Percentiles rank a stretch among this genome's conserved stretches.
Conservation (phyloP, 495 filamentous ascomycete species). For the Penicillium angulare region DNA sequence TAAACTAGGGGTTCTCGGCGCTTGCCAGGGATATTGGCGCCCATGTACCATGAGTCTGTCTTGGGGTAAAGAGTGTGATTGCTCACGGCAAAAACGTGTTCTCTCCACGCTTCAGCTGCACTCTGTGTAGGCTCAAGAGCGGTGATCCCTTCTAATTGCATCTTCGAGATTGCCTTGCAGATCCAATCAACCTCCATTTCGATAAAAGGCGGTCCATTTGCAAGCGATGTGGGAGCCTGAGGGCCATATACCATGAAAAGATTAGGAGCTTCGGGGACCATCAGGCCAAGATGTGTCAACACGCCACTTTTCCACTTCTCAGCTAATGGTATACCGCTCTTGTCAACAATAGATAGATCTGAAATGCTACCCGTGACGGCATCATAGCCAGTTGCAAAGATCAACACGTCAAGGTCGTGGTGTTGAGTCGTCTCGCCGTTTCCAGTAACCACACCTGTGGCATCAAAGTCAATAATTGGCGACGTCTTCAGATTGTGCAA, state of each 20-base stretch:
- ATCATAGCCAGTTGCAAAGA: slow-evolving; percentile 56
- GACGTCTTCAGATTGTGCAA: slow-evolving; percentile 47
- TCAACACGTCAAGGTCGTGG: slow-evolving; percentile 48
- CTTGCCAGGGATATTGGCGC: slow-evolving; percentile 46
- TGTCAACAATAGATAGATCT: slow-evolving; percentile 42
- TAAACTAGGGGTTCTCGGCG: slow-evolving; percentile 37
- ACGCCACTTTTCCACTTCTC: slow-evolving; percentile 50
- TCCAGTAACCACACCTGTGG: slow-evolving; percentile 40
- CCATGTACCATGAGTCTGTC: slow-evolving; percentile 45
- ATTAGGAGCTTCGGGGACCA: slow-evolving; percentile 49
- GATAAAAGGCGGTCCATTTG: slow-evolving; percentile 51
- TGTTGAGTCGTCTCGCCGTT: slow-evolving; percentile 25
- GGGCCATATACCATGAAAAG: slow-evolving; percentile 53
- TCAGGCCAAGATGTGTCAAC: slow-evolving; percentile 50
- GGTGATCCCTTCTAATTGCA: slow-evolving; percentile 31
- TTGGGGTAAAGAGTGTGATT: slow-evolving; percentile 31
- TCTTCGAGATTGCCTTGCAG: slow-evolving; percentile 40
- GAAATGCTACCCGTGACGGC: slow-evolving; percentile 49
- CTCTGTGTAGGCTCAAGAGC: slow-evolving; percentile 39
- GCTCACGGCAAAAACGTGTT: slow-evolving; percentile 24
- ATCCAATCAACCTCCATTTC: slow-evolving; percentile 57
- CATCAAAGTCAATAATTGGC: slow-evolving; percentile 44
- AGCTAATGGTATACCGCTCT: slow-evolving; percentile 33
- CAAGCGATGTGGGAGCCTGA: slow-evolving; percentile 46
- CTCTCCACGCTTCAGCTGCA: slow-evolving; percentile 37